Conservation (phyloP, 2,329 filamentous ascomycete genomes). For the Escovopsis sp. region DNA sequence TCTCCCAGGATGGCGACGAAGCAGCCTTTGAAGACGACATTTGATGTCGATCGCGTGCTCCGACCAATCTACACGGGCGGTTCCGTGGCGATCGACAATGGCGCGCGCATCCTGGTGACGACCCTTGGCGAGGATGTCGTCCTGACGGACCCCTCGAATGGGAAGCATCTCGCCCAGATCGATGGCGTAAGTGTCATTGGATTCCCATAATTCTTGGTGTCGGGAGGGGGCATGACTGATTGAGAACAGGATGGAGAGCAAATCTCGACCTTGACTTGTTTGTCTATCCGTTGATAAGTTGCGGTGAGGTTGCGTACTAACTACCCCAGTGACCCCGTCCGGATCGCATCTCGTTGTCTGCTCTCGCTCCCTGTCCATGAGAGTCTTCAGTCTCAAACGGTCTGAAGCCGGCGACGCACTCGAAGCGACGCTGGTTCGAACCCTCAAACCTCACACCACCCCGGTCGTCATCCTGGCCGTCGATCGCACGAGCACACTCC, state of each 20-base stretch:
- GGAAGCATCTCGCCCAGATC: slow-evolving; percentile 67
- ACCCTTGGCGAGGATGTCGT: slow-evolving; percentile 86
- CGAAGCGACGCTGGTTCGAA: slow-evolving; percentile 55
- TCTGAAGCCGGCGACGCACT: slow-evolving; percentile 43
- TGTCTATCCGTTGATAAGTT: slow-evolving; percentile 5
- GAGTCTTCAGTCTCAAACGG: slow-evolving; percentile 62
- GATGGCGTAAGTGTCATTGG: slow-evolving; percentile 52
- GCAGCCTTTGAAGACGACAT: slow-evolving; percentile 67
- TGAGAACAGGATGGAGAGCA: slow-evolving; percentile 54
- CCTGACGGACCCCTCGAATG: slow-evolving; percentile 71
- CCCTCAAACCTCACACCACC: slow-evolving; percentile 77
- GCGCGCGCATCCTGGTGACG: slow-evolving; percentile 70
- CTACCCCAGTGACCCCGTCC: slow-evolving; percentile 59
- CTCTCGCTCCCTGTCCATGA: slow-evolving; percentile 92
- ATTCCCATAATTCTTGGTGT: background rate
- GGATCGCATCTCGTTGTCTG: slow-evolving; percentile 80
- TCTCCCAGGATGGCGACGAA: slow-evolving; percentile 38
- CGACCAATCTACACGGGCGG: slow-evolving; percentile 92
- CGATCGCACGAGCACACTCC: slow-evolving; percentile 73
- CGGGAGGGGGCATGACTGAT: slow-evolving; percentile 1
- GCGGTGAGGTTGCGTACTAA: slow-evolving; percentile 5
- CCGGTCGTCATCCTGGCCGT: slow-evolving; percentile 78
- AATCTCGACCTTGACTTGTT: slow-evolving; percentile 60
- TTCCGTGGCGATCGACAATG: slow-evolving; percentile 66
- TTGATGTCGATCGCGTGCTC: slow-evolving; percentile 68